Percentiles rank a stretch among this genome's conserved stretches.
phyloP scores from a whole-genome alignment of 495 filamentous ascomycete genomes.

The Geopyxis carbonaria region DNA sequence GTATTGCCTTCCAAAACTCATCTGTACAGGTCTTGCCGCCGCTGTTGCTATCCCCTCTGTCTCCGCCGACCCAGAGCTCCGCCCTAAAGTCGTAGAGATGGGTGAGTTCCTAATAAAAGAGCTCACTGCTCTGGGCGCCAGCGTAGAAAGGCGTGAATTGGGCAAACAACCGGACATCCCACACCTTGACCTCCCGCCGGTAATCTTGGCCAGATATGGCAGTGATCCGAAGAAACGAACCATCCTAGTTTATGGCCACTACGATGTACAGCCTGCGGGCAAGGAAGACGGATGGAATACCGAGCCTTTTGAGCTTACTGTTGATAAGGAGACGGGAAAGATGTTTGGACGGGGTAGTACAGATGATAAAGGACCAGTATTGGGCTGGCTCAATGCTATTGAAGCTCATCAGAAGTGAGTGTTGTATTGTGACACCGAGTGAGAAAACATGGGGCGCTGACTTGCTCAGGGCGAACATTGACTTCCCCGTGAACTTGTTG shows the following conservation, averaged over 20 bases:
- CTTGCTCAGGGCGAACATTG: constrained; percentile 47
- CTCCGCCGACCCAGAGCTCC: constrained; percentile 73
- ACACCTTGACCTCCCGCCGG: constrained; percentile 78
- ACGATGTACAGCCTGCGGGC: constrained; percentile 92
- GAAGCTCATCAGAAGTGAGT: constrained; percentile 71
- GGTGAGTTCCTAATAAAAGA: constrained; percentile 74
- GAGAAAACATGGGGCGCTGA: constrained; percentile 1
- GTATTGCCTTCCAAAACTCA: not conserved
- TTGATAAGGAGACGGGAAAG: constrained; percentile 62
- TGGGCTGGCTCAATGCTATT: constrained; percentile 96
- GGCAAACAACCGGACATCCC: constrained; percentile 84
- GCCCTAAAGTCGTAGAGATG: constrained; percentile 90
- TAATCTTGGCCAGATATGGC: constrained; percentile 80
- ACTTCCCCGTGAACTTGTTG: constrained; percentile 91
- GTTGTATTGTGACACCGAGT: not conserved
- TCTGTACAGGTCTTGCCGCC: constrained; percentile 45
- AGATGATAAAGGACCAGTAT: constrained; percentile 93
- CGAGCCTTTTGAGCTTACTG: constrained; percentile 78
- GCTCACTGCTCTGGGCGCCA: constrained; percentile 65
- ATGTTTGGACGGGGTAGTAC: constrained; percentile 95
- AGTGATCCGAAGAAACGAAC: constrained; percentile 80
- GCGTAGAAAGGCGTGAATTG: constrained; percentile 63
- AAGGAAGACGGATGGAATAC: constrained; percentile 93
- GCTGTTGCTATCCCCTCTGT: constrained; percentile 94
- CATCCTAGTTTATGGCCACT: constrained; percentile 94